Evolutionary conservation across 2,329 filamentous ascomycete genomes (phyloP).

Genomic region (Alternaria tenuissima): DNA sequence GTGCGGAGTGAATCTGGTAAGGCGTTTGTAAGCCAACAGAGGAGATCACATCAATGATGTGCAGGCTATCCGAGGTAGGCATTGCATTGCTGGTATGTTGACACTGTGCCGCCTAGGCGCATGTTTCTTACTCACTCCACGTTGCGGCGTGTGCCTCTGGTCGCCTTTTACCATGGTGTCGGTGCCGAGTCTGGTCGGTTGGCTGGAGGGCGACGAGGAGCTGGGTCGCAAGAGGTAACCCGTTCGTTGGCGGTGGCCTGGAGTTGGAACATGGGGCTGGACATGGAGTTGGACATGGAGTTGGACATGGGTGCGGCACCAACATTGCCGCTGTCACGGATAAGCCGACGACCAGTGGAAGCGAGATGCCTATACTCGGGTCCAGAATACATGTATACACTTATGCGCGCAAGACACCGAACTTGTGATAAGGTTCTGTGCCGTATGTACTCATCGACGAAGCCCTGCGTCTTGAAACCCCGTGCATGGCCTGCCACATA

Average conservation of each 20-base stretch:
- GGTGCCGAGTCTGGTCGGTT: neutral
- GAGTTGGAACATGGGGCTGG: neutral
- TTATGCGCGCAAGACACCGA: neutral
- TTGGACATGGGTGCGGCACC: neutral
- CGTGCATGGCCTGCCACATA: conserved; percentile 4
- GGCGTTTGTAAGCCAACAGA: neutral
- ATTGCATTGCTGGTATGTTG: neutral
- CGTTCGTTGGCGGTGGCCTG: neutral
- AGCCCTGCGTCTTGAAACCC: neutral
- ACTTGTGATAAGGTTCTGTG: neutral
- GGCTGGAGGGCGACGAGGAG: neutral
- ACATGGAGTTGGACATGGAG: neutral
- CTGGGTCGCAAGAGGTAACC: neutral
- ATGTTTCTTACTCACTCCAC: neutral
- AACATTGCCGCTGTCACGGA: conserved; percentile 5
- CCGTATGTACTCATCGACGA: neutral
- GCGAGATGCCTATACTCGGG: neutral
- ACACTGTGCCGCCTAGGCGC: neutral
- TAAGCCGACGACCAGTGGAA: neutral
- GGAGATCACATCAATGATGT: neutral
- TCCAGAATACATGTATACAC: neutral
- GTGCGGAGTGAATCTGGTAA: neutral
- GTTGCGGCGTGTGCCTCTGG: neutral
- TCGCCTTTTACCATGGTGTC: neutral
- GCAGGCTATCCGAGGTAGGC: neutral